A percentile compares a stretch with the other conserved stretches of the same genome.
Evolutionary conservation across 495 filamentous ascomycete species (phyloP).

Genomic region (Penicillium subrubescens): DNA sequence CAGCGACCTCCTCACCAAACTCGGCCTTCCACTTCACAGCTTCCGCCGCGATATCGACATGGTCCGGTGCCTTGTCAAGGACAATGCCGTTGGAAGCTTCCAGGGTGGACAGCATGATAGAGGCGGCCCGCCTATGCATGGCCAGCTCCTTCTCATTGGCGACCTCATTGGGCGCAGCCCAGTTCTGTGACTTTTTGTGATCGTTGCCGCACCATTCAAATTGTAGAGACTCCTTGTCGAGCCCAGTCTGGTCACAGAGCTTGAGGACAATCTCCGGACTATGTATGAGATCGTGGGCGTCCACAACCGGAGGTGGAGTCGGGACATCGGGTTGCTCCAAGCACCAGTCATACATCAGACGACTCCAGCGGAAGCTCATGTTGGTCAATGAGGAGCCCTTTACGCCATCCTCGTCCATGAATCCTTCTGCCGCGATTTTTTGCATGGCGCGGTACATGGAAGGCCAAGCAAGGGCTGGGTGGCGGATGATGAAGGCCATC

Average conservation of each 20-base stretch:
- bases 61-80: conserved; percentile 36
- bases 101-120: conserved; percentile 37
- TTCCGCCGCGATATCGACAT: conserved; percentile 42
- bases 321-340: conserved; percentile 21
- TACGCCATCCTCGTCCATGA: conserved; percentile 13
- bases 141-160: background rate
- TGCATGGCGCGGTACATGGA: conserved; percentile 36
- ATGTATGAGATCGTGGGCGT: conserved; percentile 50
- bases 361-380: conserved; percentile 37
- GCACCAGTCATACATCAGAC: conserved; percentile 41
- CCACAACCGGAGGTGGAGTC: conserved; percentile 39
- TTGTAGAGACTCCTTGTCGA: conserved; percentile 34
- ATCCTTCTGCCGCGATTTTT: conserved; percentile 22
- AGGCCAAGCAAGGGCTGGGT: conserved; percentile 44
- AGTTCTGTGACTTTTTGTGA: conserved; percentile 18
- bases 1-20: conserved; percentile 43
- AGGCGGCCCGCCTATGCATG: background rate
- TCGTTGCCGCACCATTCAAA: conserved; percentile 40
- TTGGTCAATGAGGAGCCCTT: conserved; percentile 19
- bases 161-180: background rate
- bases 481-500: conserved; percentile 45
- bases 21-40: conserved; percentile 47
- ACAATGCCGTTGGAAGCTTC: conserved; percentile 37
- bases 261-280: conserved; percentile 32
- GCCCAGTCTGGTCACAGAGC: conserved; percentile 36